Evolutionary conservation across 257 asterid species (phyloP).

Genomic region (Nicotiana tomentosiformis): DNA sequence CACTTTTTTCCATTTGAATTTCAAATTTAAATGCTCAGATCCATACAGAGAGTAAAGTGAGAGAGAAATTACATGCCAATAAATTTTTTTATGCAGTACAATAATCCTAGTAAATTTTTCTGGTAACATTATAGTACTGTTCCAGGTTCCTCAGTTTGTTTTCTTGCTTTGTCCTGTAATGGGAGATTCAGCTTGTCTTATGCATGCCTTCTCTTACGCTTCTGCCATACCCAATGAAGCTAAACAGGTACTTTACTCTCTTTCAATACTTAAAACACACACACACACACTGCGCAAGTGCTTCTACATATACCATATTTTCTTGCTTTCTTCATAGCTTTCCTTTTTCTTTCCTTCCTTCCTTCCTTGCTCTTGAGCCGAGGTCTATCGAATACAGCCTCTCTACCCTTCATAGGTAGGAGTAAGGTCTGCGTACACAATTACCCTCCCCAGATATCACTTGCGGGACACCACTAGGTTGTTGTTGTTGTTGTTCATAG

Average conservation of each 20-base stretch:
- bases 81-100: not conserved
- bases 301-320: no score
- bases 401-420: no score
- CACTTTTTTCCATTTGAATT: slow-evolving; percentile 56
- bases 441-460: no score
- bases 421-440: no score
- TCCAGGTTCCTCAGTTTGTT: not conserved
- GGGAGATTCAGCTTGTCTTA: slow-evolving; percentile 80
- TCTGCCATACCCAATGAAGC: slow-evolving; percentile 58
- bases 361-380: no score
- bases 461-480: no score
- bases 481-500: not conserved
- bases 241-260: slow-evolving; percentile 39
- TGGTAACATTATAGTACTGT: not conserved
- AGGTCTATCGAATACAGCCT: no score
- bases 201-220: slow-evolving; percentile 72
- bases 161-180: slow-evolving; percentile 20
- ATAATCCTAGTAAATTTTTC: not conserved
- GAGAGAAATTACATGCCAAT: not conserved
- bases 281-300: no score
- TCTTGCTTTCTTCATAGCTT: not conserved
- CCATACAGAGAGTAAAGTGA: not conserved
- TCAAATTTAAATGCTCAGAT: slow-evolving; percentile 37
- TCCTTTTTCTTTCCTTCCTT: not conserved
- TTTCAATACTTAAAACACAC: no score